phyloP scores from a whole-genome alignment of 1,139 yeast species.

The Hyphopichia fennica region DNA sequence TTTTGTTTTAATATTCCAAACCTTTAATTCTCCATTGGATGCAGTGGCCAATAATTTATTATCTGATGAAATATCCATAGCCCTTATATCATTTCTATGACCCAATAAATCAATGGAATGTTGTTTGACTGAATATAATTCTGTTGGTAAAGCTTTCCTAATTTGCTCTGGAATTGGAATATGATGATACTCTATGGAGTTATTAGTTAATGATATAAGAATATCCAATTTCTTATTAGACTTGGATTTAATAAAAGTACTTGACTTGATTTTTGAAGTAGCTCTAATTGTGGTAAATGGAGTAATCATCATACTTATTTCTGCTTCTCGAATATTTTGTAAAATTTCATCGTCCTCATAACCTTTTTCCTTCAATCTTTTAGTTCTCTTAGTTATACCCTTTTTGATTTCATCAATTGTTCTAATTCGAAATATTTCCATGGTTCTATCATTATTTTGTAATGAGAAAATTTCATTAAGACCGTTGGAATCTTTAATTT shows the following conservation, averaged over 20 bases:
- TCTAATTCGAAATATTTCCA: conserved; percentile 82
- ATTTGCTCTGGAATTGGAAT: conserved; percentile 49
- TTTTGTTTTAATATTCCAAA: conserved; percentile 79
- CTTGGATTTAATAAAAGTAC: conserved; percentile 50
- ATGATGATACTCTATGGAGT: conserved; percentile 69
- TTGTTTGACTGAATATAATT: conserved; percentile 30
- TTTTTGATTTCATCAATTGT: conserved; percentile 75
- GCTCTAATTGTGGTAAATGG: conserved; percentile 65
- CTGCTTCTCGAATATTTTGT: conserved; percentile 52
- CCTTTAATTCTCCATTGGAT: conserved; percentile 82
- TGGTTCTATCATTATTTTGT: conserved; percentile 76
- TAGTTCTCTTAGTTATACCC: conserved; percentile 76
- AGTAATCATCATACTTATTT: conserved; percentile 58
- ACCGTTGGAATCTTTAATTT: conserved; percentile 16
- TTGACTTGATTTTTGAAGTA: conserved; percentile 54
- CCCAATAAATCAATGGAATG: conserved; percentile 75
- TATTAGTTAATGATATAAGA: conserved; percentile 65
- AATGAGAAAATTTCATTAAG: conserved; percentile 57
- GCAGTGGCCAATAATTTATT: conserved; percentile 83
- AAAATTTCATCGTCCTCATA: conserved; percentile 61
- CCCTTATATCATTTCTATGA: conserved; percentile 85
- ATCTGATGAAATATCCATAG: conserved; percentile 80
- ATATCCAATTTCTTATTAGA: conserved; percentile 51
- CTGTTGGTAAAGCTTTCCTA: conserved; percentile 46
- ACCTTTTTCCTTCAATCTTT: conserved; percentile 72